A percentile compares a stretch with the other conserved stretches of the same genome.
These are phyloP conservation scores for Boletus patriciae DNA, from an alignment of 768 basidiomycete species.

Conservation along the genomic window DNA sequence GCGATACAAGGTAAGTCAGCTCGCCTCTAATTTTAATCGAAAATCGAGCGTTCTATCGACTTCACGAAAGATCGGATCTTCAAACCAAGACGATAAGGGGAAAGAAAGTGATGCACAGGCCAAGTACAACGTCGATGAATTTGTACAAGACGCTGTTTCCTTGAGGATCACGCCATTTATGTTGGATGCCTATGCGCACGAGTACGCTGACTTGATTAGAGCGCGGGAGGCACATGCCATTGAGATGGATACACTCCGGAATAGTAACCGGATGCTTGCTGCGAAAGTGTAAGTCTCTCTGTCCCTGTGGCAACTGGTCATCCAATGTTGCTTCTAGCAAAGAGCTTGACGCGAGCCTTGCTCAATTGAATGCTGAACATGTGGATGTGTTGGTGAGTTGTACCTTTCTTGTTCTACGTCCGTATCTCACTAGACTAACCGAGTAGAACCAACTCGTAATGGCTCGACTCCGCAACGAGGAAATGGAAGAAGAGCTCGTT, in stretches of 20 bases:
- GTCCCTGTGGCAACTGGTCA: background rate
- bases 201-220: conserved; percentile 80
- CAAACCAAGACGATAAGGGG: conserved; percentile 28
- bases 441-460: conserved; percentile 88
- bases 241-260: conserved; percentile 82
- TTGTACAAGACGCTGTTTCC: conserved; percentile 84
- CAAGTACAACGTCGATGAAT: conserved; percentile 71
- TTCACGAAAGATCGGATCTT: conserved; percentile 27
- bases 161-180: conserved; percentile 93
- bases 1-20: conserved; percentile 58
- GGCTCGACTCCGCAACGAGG: conserved; percentile 84
- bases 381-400: conserved; percentile 64
- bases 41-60: background rate
- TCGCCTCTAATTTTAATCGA: background rate
- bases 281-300: conserved; percentile 70
- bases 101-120: conserved; percentile 18
- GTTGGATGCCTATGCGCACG: conserved; percentile 86
- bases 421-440: conserved; percentile 27
- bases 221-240: conserved; percentile 78
- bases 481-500: conserved; percentile 91
- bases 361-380: conserved; percentile 81
- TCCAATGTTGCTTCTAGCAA: conserved; percentile 50
- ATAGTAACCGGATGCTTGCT: conserved; percentile 71
- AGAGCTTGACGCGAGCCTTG: conserved; percentile 72
- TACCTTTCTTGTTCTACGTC: background rate